Percentiles rank a stretch among this genome's conserved stretches.
Evolutionary conservation across 140 eudicot genomes (phyloP).

Genomic region (Cichorium intybus): DNA sequence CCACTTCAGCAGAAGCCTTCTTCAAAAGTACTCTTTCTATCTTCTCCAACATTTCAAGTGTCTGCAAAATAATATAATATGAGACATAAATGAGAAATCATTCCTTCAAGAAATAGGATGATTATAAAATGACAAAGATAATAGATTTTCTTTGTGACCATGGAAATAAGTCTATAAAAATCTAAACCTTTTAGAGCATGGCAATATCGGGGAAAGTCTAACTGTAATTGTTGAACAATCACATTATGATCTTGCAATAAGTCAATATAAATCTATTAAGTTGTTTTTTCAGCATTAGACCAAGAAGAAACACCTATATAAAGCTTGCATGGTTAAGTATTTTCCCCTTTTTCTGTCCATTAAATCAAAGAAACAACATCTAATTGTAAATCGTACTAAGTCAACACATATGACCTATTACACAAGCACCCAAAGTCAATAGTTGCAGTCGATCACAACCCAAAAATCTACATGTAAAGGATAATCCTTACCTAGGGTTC

Average conservation of each 20-base stretch:
- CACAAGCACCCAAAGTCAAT: constrained; percentile 4
- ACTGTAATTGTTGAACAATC: too few relatives aligned
- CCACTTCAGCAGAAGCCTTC: constrained; percentile 51
- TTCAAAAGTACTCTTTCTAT: constrained; percentile 47
- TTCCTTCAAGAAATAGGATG: not conserved
- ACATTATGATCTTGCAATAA: too few relatives aligned
- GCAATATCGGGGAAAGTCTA: too few relatives aligned
- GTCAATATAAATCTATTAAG: too few relatives aligned
- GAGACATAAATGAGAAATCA: not conserved
- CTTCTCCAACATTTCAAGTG: constrained; percentile 62
- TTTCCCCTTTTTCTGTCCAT: not conserved
- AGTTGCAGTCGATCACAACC: too few relatives aligned
- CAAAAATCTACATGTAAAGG: too few relatives aligned
- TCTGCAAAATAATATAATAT: constrained; percentile 24
- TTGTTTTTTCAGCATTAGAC: not conserved
- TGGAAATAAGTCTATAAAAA: too few relatives aligned
- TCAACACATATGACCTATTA: not conserved
- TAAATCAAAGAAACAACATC: not conserved
- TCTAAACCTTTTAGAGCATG: too few relatives aligned
- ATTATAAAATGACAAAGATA: not conserved
- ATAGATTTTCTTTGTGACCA: too few relatives aligned
- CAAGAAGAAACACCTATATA: not conserved
- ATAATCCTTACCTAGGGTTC: too few relatives aligned
- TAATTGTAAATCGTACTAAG: not conserved
- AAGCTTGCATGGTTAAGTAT: not conserved